Evolutionary conservation across 768 basidiomycete genomes (phyloP).

Genomic region (Amanita polypyramis): DNA sequence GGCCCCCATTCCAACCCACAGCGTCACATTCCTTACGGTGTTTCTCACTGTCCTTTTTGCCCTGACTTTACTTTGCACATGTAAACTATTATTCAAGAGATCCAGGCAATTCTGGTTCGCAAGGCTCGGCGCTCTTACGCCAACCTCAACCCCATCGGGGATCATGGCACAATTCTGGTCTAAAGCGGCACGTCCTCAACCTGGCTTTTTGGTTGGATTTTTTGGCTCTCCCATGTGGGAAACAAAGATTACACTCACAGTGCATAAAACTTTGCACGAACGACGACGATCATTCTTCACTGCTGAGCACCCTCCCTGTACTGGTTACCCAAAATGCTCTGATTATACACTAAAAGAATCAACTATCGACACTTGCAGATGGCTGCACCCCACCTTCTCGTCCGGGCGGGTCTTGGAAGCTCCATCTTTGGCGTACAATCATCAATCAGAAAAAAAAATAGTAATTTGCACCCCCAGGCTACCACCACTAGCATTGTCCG

Average conservation of each 20-base stretch:
- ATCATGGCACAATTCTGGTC: slow-evolving; percentile 9
- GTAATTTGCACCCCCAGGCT: not conserved
- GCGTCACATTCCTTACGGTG: slow-evolving; percentile 22
- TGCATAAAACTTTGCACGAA: slow-evolving; percentile 11
- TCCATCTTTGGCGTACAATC: not conserved
- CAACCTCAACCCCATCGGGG: slow-evolving; percentile 6
- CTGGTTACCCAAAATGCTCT: not conserved
- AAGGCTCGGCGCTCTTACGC: slow-evolving; percentile 9
- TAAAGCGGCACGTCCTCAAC: not conserved
- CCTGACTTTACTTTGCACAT: slow-evolving; percentile 16
- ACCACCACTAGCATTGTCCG: not conserved
- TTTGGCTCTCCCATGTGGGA: slow-evolving; percentile 37
- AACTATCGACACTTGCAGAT: not conserved
- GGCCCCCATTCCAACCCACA: slow-evolving; percentile 11
- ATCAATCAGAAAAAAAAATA: not conserved
- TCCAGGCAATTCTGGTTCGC: slow-evolving; percentile 22
- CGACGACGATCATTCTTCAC: slow-evolving; percentile 13
- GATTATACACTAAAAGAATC: not conserved
- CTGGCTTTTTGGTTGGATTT: slow-evolving; percentile 32
- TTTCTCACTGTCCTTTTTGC: slow-evolving; percentile 16
- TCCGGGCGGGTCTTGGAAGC: not conserved
- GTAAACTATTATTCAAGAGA: slow-evolving; percentile 20
- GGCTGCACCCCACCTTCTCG: not conserved
- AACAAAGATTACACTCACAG: slow-evolving; percentile 19
- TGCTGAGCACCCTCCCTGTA: not conserved